Base-by-base conservation (phyloP, 345 rosid genomes). In the Murraya paniculata region DNA sequence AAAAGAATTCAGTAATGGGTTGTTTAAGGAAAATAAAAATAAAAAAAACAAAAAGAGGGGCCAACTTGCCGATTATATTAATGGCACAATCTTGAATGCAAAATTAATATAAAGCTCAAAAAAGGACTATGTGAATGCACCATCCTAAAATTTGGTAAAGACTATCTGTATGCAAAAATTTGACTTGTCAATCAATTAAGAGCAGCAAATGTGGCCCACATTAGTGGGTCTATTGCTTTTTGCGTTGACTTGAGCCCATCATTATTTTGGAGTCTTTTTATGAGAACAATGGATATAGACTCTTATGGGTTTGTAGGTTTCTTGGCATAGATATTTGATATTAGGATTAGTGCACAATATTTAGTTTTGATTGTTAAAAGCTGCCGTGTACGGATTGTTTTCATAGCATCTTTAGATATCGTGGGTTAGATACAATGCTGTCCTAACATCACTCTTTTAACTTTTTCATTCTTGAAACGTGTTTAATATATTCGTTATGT, bases 261-360 rank as follows among this genome's bases (percentile, higher is more conserved):
- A 59, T 73, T 74, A n/a, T 16, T 59, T 74, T 61, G 70, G 70
- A 74, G 70, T 45, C 60, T 64, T 64, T 64, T 41, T 11, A 6
- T 9, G 10, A 3, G 24, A 60, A 73, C 77, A 60, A 18, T 39
- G 77, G 60, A 74, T 30, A 4, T 74, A 28, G 66, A 61, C 24
- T 56, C 38, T 4, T 22, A 28, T 35, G 7, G 35, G 25, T 56
- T 9, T 72, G 22, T 68, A 5, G 22, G 55, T 25, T 41, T 41
- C 4, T 45, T 45, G 50, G 13, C 0, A 11, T 10, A 0, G 50
- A 45, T 45, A n/a, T 11, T 18, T 53, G 57, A 53, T 16, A 7
- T 60, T 61, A 0, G 6, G 14, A 25, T 25, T 27, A 27, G 4
- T 27, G 57, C 28, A 13, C 30, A 27, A 27, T 61, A 0, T 28